These are phyloP conservation scores for Suhomyces ambrosiae DNA, from an alignment of 1,139 yeast species.

Conservation along the genomic window DNA sequence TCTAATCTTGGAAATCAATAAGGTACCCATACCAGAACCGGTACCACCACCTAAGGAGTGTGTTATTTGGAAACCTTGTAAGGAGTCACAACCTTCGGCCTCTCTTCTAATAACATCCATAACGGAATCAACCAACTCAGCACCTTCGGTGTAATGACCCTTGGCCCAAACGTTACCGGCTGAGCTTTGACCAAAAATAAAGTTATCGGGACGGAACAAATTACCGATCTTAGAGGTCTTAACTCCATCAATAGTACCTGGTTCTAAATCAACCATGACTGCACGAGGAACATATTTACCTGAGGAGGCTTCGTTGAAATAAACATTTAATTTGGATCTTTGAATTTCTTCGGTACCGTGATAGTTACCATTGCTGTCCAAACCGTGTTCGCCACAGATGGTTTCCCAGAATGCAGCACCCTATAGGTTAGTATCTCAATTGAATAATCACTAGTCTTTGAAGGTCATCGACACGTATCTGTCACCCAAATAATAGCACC, in stretches of 20 bases:
- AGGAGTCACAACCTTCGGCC: constrained; percentile 88
- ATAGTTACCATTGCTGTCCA: constrained; percentile 80
- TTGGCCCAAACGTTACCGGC: constrained; percentile 98
- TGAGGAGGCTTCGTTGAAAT: constrained; percentile 63
- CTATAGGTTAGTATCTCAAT: constrained; percentile 39
- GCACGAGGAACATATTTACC: constrained; percentile 94
- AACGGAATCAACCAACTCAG: constrained; percentile 87
- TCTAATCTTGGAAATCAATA: constrained; percentile 32
- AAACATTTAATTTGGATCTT: constrained; percentile 55
- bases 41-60: constrained; percentile 97
- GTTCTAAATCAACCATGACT: constrained; percentile 88
- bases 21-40: constrained; percentile 84
- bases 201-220: constrained; percentile 88
- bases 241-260: constrained; percentile 88
- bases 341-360: constrained; percentile 70
- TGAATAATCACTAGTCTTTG: no score
- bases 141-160: constrained; percentile 96
- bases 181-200: constrained; percentile 84
- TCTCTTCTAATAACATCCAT: constrained; percentile 89
- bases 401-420: constrained; percentile 99
- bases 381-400: constrained; percentile 94
- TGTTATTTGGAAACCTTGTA: constrained; percentile 92
- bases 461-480: background rate
- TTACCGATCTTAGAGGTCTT: constrained; percentile 76
- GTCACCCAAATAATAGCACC: no score